phyloP scores from a whole-genome alignment of 176 grass and related monocot genomes.

The Bothriochloa decipiens region DNA sequence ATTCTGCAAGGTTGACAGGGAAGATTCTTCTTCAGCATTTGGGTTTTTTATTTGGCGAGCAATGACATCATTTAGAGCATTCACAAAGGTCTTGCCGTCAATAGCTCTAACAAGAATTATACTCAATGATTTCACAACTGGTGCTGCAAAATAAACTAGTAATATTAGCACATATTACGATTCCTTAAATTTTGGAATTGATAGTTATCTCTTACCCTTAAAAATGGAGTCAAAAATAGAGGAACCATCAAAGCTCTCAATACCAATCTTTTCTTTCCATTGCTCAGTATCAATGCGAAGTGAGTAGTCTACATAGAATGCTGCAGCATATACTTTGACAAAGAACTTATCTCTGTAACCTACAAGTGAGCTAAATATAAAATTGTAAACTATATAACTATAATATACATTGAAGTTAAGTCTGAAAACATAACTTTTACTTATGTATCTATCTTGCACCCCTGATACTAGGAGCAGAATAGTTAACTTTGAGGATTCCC shows the following conservation, averaged over 20 bases:
- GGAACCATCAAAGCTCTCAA: slow-evolving; percentile 54
- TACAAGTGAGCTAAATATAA: slow-evolving; percentile 55
- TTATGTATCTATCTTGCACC: neutral
- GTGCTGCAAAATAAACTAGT: slow-evolving; percentile 53
- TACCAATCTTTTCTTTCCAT: slow-evolving; percentile 53
- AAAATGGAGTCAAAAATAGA: slow-evolving; percentile 78
- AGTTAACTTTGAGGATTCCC: neutral
- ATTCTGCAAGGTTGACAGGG: slow-evolving; percentile 62
- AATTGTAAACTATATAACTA: slow-evolving; percentile 30
- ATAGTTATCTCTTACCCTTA: slow-evolving; percentile 53
- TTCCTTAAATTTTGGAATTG: neutral
- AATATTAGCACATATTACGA: slow-evolving; percentile 40
- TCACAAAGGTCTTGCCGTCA: slow-evolving; percentile 84
- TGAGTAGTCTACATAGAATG: slow-evolving; percentile 64
- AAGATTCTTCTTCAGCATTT: slow-evolving; percentile 57
- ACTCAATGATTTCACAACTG: slow-evolving; percentile 70
- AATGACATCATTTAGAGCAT: slow-evolving; percentile 84
- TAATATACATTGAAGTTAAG: neutral
- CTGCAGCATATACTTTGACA: slow-evolving; percentile 89
- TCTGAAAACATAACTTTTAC: neutral
- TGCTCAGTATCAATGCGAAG: slow-evolving; percentile 49
- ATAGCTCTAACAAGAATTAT: slow-evolving; percentile 87
- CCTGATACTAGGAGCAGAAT: neutral
- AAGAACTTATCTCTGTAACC: slow-evolving; percentile 96
- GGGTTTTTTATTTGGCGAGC: slow-evolving; percentile 60